Conservation (phyloP, 169 alveolate genomes). For the Miamiensis avidus region DNA sequence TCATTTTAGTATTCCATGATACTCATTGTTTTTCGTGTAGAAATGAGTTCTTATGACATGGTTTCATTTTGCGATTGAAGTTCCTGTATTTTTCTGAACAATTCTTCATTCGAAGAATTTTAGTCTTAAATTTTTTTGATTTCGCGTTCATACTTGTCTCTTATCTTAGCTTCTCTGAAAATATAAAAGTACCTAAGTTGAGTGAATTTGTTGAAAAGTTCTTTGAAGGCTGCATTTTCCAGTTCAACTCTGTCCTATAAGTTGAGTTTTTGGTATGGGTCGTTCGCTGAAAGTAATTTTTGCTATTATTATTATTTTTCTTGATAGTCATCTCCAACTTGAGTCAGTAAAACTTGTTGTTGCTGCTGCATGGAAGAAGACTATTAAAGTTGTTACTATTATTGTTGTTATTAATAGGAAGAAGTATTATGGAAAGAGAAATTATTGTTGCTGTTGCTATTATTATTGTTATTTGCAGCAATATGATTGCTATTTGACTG, state of each 20-base stretch:
- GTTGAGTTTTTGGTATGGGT: background rate
- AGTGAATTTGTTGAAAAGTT: background rate
- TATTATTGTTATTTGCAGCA: background rate
- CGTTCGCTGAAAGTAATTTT: background rate
- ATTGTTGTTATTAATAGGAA: too few species aligned
- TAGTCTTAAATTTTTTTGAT: constrained; percentile 15
- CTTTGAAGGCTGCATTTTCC: constrained; percentile 1
- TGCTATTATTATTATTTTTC: background rate
- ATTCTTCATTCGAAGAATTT: constrained; percentile 20
- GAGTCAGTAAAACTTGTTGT: constrained; percentile 1
- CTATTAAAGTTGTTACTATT: too few species aligned
- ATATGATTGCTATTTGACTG: background rate
- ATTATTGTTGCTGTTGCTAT: background rate
- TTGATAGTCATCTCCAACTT: background rate
- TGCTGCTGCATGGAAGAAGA: too few species aligned
- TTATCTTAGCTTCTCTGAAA: background rate
- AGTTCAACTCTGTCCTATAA: constrained; percentile 12
- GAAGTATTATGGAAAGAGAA: too few species aligned
- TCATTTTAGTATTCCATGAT: constrained; percentile 28
- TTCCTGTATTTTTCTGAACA: constrained; percentile 20
- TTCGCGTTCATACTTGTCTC: constrained; percentile 1
- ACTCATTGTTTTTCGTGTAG: constrained; percentile 6
- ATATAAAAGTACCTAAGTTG: background rate
- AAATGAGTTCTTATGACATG: constrained; percentile 1
- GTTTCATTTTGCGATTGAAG: background rate